Conservation (phyloP, 2,329 filamentous ascomycete species). For the Cladosporium sp. region DNA sequence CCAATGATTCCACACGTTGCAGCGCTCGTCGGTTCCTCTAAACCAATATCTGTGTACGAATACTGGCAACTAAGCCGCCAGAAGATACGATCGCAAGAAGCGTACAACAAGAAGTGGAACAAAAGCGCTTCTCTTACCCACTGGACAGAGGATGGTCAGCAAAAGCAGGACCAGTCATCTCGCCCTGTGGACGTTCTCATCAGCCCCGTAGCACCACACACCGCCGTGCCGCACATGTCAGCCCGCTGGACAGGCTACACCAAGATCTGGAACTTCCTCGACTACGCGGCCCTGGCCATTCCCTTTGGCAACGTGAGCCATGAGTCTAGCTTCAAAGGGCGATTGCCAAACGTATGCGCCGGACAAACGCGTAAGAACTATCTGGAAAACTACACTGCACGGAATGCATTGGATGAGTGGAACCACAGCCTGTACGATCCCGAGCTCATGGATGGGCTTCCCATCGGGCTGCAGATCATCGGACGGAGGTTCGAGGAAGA, state of each 20-base stretch:
- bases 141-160: not conserved
- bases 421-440: slow-evolving; percentile 64
- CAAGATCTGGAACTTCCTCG: slow-evolving; percentile 35
- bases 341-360: not conserved
- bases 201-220: slow-evolving; percentile 58
- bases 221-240: slow-evolving; percentile 46
- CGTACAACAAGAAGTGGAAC: slow-evolving; percentile 59
- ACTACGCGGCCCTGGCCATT: slow-evolving; percentile 56
- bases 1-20: slow-evolving; percentile 58
- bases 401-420: slow-evolving; percentile 50
- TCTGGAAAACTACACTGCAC: slow-evolving; percentile 34
- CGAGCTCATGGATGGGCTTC: slow-evolving; percentile 75
- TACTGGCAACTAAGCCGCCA: slow-evolving; percentile 65
- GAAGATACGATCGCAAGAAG: slow-evolving; percentile 51
- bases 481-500: slow-evolving; percentile 75
- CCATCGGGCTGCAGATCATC: slow-evolving; percentile 76
- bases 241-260: slow-evolving; percentile 29
- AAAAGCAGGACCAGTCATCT: slow-evolving; percentile 23
- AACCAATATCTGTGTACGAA: slow-evolving; percentile 57
- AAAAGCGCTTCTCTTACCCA: slow-evolving; percentile 27
- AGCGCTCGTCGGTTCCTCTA: slow-evolving; percentile 49
- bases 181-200: slow-evolving; percentile 53
- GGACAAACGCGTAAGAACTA: not conserved
- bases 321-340: slow-evolving; percentile 28
- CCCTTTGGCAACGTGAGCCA: slow-evolving; percentile 49